phyloP scores from a whole-genome alignment of 208 protist species.

The Leishmania guyanensis region DNA sequence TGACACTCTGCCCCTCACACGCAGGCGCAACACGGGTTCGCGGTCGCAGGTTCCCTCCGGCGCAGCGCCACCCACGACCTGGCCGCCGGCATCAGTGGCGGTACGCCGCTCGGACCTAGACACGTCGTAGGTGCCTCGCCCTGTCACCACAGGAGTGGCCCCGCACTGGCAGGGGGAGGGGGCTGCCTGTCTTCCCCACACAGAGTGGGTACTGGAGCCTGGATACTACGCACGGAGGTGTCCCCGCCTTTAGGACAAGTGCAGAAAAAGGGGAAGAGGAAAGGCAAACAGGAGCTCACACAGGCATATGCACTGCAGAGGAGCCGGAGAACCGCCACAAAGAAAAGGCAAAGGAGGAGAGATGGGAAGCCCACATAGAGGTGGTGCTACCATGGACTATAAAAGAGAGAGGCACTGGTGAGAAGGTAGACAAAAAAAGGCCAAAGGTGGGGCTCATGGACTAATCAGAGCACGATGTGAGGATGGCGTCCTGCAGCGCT shows the following conservation, averaged over 20 bases:
- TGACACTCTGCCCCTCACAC: background rate
- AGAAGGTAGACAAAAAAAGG: background rate
- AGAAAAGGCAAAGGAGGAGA: background rate
- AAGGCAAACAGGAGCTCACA: background rate
- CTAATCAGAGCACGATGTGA: background rate
- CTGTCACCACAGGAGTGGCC: background rate
- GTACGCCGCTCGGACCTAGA: background rate
- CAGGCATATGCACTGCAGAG: background rate
- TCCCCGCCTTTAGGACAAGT: background rate
- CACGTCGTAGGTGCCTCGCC: background rate
- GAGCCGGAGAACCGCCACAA: background rate
- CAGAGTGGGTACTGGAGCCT: background rate
- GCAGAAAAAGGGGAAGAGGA: background rate
- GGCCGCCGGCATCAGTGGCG: background rate
- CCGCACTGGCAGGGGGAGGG: background rate
- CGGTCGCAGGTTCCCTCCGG: background rate
- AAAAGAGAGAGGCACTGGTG: background rate
- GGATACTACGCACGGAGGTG: background rate
- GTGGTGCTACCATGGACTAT: background rate
- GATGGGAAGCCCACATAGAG: background rate
- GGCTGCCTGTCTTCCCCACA: background rate
- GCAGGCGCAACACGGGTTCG: background rate
- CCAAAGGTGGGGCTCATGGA: background rate
- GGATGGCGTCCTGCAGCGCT: background rate
- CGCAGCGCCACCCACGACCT: background rate